Conservation (phyloP, 2,329 filamentous ascomycete genomes). For the Lachnellula cervina region DNA sequence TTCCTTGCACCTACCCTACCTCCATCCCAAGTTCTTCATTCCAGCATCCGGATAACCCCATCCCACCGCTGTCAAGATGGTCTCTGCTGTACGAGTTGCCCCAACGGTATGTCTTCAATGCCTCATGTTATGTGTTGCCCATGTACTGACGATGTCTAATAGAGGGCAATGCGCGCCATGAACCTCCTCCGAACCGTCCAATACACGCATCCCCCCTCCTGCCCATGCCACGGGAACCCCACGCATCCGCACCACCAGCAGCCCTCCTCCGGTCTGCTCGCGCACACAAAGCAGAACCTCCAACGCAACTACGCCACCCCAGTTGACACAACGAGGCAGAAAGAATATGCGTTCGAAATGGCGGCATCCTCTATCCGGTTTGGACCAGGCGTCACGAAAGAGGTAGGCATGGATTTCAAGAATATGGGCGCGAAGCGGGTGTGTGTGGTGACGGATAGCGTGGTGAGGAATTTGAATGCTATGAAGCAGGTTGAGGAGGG, state of each 20-base stretch:
- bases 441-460: slow-evolving; percentile 85
- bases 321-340: slow-evolving; percentile 64
- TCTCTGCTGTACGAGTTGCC: slow-evolving; percentile 26
- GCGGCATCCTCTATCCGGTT: slow-evolving; percentile 92
- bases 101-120: slow-evolving; percentile 21
- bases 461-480: slow-evolving; percentile 74
- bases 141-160: not conserved
- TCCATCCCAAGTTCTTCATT: not conserved
- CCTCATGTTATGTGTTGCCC: not conserved
- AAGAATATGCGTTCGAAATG: slow-evolving; percentile 99
- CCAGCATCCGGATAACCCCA: not conserved
- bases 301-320: slow-evolving; percentile 67
- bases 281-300: slow-evolving; percentile 42
- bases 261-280: slow-evolving; percentile 34
- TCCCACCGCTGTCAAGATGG: slow-evolving; percentile 14
- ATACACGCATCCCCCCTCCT: slow-evolving; percentile 79
- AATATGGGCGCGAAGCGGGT: slow-evolving; percentile 86
- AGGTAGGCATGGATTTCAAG: slow-evolving; percentile 96
- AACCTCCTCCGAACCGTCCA: slow-evolving; percentile 84
- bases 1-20: not conserved
- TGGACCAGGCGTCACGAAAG: slow-evolving; percentile 85
- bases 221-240: slow-evolving; percentile 90
- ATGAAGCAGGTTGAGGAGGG: slow-evolving; percentile 87
- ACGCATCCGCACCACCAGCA: slow-evolving; percentile 62
- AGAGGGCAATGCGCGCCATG: slow-evolving; percentile 59